Evolutionary conservation across 2,329 filamentous ascomycete genomes (phyloP).

Genomic region (Shiraia sp.): DNA sequence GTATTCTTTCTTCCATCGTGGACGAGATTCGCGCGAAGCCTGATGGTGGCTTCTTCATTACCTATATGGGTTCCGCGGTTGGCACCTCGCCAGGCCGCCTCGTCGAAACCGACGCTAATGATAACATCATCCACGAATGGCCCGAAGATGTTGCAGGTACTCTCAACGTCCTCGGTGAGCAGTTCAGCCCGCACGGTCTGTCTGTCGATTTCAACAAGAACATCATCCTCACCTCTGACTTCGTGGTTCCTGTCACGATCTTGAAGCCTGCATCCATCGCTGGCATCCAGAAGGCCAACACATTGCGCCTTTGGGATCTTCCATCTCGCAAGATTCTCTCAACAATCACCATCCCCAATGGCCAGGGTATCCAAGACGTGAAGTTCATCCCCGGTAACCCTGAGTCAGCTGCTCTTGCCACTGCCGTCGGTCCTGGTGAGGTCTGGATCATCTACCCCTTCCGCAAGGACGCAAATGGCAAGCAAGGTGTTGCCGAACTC

Average conservation of each 20-base stretch:
- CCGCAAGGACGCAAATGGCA: slow-evolving; percentile 58
- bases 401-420: slow-evolving; percentile 62
- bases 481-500: slow-evolving; percentile 62
- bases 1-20: slow-evolving; percentile 61
- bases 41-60: slow-evolving; percentile 65
- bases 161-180: slow-evolving; percentile 62
- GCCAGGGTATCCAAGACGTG: slow-evolving; percentile 65
- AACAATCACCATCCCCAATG: slow-evolving; percentile 64
- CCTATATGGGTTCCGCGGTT: slow-evolving; percentile 64
- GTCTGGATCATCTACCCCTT: slow-evolving; percentile 69
- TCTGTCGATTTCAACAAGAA: slow-evolving; percentile 61
- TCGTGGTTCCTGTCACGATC: slow-evolving; percentile 64
- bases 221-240: slow-evolving; percentile 65
- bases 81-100: slow-evolving; percentile 64
- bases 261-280: slow-evolving; percentile 58
- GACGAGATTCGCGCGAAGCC: slow-evolving; percentile 68
- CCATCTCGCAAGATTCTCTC: slow-evolving; percentile 58
- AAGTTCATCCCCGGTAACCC: slow-evolving; percentile 67
- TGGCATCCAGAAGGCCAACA: slow-evolving; percentile 60
- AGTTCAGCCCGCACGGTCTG: slow-evolving; percentile 66
- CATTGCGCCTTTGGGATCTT: slow-evolving; percentile 64
- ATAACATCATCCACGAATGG: slow-evolving; percentile 66
- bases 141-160: slow-evolving; percentile 60
- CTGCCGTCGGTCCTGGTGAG: slow-evolving; percentile 62
- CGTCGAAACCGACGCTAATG: slow-evolving; percentile 62